Evolutionary conservation across 2,329 filamentous ascomycete species (phyloP).

Genomic region (Emergomyces orientalis): DNA sequence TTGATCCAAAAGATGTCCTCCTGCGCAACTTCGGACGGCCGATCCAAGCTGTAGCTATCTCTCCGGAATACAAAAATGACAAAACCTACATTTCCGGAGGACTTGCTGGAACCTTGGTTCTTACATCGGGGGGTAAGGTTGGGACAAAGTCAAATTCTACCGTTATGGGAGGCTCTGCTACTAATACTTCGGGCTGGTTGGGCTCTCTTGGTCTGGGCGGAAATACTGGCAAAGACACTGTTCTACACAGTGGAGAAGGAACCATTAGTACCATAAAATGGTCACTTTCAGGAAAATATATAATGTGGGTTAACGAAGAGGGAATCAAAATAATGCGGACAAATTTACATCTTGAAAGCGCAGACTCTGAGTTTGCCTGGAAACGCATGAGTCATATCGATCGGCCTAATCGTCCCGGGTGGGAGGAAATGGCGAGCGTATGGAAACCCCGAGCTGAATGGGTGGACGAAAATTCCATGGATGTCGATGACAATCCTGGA

Average conservation of each 20-base stretch:
- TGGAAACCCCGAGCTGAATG: conserved; percentile 91
- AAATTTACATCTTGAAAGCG: conserved; percentile 66
- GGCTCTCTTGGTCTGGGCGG: conserved; percentile 72
- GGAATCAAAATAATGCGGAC: conserved; percentile 97
- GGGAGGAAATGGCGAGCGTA: conserved; percentile 93
- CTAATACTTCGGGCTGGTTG: conserved; percentile 81
- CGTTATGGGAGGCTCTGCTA: conserved; percentile 60
- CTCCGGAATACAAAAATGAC: conserved; percentile 86
- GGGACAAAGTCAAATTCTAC: conserved; percentile 77
- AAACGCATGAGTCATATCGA: conserved; percentile 89
- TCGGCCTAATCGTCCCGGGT: conserved; percentile 72
- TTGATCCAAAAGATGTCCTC: conserved; percentile 82
- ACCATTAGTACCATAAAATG: conserved; percentile 86
- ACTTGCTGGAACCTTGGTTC: conserved; percentile 72
- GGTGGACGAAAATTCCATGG: conserved; percentile 78
- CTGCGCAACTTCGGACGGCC: conserved; percentile 89
- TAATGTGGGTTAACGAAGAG: conserved; percentile 92
- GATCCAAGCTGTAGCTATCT: conserved; percentile 84
- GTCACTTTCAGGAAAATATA: conserved; percentile 85
- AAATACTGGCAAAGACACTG: conserved; percentile 71
- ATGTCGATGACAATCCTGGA: conserved; percentile 52
- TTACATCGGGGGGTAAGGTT: conserved; percentile 70
- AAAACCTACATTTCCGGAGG: conserved; percentile 85
- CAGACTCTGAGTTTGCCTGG: conserved; percentile 77
- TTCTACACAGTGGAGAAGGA: conserved; percentile 87